A percentile compares a stretch with the other conserved stretches of the same genome.
Evolutionary conservation across 129 eudicot genomes (phyloP).

Genomic region (Chrysanthemum seticuspe): DNA sequence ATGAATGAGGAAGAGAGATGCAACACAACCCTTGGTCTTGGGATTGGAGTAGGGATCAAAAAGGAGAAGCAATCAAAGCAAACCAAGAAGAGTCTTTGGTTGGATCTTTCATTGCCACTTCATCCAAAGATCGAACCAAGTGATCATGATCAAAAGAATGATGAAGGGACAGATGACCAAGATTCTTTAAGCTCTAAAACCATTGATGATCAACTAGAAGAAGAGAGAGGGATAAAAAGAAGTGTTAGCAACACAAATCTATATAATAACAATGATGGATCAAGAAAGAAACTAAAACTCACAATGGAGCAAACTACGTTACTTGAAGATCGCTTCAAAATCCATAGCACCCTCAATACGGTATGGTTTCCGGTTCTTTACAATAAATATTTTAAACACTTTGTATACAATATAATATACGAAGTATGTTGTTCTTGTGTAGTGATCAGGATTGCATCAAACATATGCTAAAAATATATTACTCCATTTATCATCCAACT

Average conservation of each 20-base stretch:
- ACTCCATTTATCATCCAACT: not conserved
- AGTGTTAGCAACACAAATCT: slow-evolving; percentile 16
- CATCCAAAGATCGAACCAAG: slow-evolving; percentile 27
- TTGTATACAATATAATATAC: not conserved
- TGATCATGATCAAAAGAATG: slow-evolving; percentile 20
- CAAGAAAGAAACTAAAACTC: slow-evolving; percentile 56
- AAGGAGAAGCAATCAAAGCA: slow-evolving; percentile 25
- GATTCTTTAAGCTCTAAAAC: slow-evolving; percentile 31
- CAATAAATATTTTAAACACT: not conserved
- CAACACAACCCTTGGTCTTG: slow-evolving; percentile 47
- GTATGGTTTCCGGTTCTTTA: slow-evolving; percentile 16
- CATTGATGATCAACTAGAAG: slow-evolving; percentile 35
- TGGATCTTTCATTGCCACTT: slow-evolving; percentile 51
- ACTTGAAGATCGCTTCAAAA: slow-evolving; percentile 61
- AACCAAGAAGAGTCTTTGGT: slow-evolving; percentile 37
- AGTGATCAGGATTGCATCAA: not conserved
- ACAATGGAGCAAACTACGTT: slow-evolving; percentile 43
- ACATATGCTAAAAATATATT: too few species aligned
- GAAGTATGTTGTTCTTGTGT: not conserved
- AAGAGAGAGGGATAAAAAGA: slow-evolving; percentile 20
- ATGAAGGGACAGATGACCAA: slow-evolving; percentile 24
- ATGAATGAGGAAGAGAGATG: slow-evolving; percentile 44
- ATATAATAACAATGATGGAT: slow-evolving; percentile 33
- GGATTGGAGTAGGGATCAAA: slow-evolving; percentile 29
- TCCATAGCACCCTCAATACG: slow-evolving; percentile 44